A percentile compares a stretch with the other conserved stretches of the same genome.
phyloP scores from a whole-genome alignment of 345 rosid species.

The Populus euphratica region DNA sequence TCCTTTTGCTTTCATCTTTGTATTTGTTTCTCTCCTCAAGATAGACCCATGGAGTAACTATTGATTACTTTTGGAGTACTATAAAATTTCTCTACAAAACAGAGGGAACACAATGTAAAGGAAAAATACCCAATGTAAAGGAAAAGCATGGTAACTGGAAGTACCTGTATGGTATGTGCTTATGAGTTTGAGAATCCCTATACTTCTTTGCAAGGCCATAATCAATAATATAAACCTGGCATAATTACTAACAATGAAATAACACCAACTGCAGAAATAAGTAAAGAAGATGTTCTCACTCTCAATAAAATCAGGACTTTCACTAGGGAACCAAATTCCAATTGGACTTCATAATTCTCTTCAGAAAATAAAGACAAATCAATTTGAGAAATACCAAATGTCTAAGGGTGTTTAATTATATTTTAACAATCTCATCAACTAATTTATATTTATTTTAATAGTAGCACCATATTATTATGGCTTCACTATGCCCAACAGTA shows the following conservation, averaged over 20 bases:
- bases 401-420: neutral
- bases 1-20: no score
- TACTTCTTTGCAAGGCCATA: slow-evolving; percentile 32
- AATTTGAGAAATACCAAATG: neutral
- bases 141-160: neutral
- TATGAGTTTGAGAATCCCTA: slow-evolving; percentile 30
- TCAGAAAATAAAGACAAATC: neutral
- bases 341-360: neutral
- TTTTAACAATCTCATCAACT: neutral
- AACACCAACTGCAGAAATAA: neutral
- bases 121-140: neutral
- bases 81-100: neutral
- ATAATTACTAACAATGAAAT: neutral
- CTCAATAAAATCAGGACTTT: neutral
- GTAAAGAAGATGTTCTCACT: neutral
- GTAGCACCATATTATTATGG: neutral
- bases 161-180: slow-evolving; percentile 33
- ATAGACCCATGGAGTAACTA: no score
- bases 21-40: no score
- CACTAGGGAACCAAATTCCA: neutral
- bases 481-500: neutral
- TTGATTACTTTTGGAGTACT: neutral
- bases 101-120: neutral
- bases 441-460: neutral
- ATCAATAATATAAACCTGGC: slow-evolving; percentile 30